Percentiles rank a stretch among this genome's conserved stretches.
These are phyloP conservation scores for Pinus taeda DNA, from an alignment of 75 land plant genomes.

Conservation along the genomic window DNA sequence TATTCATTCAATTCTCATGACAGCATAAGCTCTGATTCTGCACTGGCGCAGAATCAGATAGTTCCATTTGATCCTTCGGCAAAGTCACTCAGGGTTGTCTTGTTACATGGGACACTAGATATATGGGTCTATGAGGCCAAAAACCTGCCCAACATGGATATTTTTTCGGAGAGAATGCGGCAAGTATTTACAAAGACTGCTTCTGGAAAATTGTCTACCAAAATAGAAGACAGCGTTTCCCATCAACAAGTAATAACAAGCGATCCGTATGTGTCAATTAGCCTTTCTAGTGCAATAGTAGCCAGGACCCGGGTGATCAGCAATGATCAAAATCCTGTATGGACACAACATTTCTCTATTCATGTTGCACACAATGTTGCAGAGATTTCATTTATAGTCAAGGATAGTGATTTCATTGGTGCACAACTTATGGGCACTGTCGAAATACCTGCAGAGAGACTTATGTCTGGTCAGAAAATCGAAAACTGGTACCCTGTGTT, in stretches of 20 bases:
- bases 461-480: constrained; percentile 28
- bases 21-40: background rate
- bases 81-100: constrained; percentile 31
- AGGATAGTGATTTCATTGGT: constrained; percentile 82
- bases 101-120: constrained; percentile 79
- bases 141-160: constrained; percentile 87
- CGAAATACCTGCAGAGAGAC: constrained; percentile 45
- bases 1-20: background rate
- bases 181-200: constrained; percentile 36
- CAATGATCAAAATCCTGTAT: constrained; percentile 60
- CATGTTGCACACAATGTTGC: constrained; percentile 78
- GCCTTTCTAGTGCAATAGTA: constrained; percentile 50
- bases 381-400: constrained; percentile 62
- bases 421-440: constrained; percentile 74
- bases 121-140: constrained; percentile 56
- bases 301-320: constrained; percentile 64
- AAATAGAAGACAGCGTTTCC: constrained; percentile 11
- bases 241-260: constrained; percentile 62
- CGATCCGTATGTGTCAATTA: constrained; percentile 79
- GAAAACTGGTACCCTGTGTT: constrained; percentile 60
- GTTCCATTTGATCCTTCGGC: background rate
- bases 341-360: constrained; percentile 75
- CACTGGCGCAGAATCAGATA: background rate
- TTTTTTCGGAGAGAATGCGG: constrained; percentile 51
- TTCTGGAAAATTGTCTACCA: constrained; percentile 18